phyloP scores from a whole-genome alignment of 306 rosid genomes.

The Acacia melanoxylon region DNA sequence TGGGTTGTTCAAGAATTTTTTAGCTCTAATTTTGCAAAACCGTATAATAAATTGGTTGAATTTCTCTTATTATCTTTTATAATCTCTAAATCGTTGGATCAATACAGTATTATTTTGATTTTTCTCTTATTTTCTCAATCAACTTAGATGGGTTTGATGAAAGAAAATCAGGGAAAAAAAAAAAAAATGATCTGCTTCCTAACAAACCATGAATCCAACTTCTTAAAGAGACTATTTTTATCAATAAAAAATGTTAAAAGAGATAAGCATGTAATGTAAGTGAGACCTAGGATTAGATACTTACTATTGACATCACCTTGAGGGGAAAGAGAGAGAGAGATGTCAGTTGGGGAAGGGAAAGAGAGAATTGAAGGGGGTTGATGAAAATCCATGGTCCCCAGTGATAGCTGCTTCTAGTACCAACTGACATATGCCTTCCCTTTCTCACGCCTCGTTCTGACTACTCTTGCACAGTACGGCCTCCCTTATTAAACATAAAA shows the following conservation, averaged over 20 bases:
- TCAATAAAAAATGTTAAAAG: neutral
- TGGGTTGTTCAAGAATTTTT: constrained; percentile 30
- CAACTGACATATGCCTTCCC: constrained; percentile 76
- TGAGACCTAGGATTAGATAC: neutral
- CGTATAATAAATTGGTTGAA: neutral
- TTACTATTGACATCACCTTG: neutral
- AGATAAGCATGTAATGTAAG: neutral
- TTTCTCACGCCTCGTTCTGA: constrained; percentile 73
- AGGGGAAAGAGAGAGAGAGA: neutral
- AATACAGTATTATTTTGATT: too few relatives aligned
- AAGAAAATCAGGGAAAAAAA: too few relatives aligned
- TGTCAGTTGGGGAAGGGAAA: constrained; percentile 39
- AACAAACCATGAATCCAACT: neutral
- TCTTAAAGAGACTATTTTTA: neutral
- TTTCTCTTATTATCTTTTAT: too few relatives aligned
- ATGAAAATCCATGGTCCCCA: constrained; percentile 68
- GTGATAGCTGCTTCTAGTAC: constrained; percentile 43
- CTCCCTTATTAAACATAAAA: constrained; percentile 45
- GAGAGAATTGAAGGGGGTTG: constrained; percentile 57
- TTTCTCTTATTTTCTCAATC: too few relatives aligned
- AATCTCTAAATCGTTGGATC: too few relatives aligned
- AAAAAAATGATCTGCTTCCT: too few relatives aligned
- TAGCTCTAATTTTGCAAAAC: neutral
- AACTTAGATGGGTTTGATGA: too few relatives aligned
- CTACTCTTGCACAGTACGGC: constrained; percentile 28